A percentile compares a stretch with the other conserved stretches of the same genome.
These are phyloP conservation scores for Hymenotorrendiella dingleyae DNA, from an alignment of 2,329 filamentous ascomycete genomes.

Conservation along the genomic window DNA sequence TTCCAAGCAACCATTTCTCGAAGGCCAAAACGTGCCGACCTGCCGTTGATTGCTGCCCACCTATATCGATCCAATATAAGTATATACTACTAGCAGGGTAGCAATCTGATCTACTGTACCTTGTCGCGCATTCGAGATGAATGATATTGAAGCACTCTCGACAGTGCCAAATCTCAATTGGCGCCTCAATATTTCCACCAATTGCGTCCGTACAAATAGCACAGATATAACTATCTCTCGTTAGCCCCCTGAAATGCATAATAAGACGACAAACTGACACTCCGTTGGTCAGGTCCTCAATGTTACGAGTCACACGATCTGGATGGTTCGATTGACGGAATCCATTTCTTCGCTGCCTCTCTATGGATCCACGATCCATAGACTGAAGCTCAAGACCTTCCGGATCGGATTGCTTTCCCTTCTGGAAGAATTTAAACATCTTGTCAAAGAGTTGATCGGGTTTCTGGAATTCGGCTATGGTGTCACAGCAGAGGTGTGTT, in stretches of 20 bases:
- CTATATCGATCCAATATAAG: too few relatives aligned
- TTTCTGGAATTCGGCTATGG: too few relatives aligned
- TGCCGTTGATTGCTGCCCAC: too few relatives aligned
- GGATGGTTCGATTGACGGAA: conserved; percentile 2
- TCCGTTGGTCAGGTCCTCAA: conserved; percentile 2
- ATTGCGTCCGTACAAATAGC: conserved; percentile 9
- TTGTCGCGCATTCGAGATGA: conserved; percentile 12
- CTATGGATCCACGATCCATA: conserved; percentile 3
- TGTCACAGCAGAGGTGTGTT: too few relatives aligned
- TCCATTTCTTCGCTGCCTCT: conserved; percentile 6
- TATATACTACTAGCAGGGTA: too few relatives aligned
- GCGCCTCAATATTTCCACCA: not conserved
- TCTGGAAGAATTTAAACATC: too few relatives aligned
- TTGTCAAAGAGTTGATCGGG: too few relatives aligned
- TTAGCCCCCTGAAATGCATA: not conserved
- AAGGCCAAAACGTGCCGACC: too few relatives aligned
- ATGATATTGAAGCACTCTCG: conserved; percentile 8
- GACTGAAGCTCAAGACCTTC: too few relatives aligned
- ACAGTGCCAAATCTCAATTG: conserved; percentile 15
- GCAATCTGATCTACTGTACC: too few relatives aligned
- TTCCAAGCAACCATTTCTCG: too few relatives aligned
- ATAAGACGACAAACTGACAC: not conserved
- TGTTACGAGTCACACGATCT: conserved; percentile 1
- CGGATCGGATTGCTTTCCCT: too few relatives aligned
- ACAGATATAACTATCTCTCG: conserved; percentile 10